Evolutionary conservation across 331 rosid species (phyloP).

Genomic region (Cydonia oblonga): DNA sequence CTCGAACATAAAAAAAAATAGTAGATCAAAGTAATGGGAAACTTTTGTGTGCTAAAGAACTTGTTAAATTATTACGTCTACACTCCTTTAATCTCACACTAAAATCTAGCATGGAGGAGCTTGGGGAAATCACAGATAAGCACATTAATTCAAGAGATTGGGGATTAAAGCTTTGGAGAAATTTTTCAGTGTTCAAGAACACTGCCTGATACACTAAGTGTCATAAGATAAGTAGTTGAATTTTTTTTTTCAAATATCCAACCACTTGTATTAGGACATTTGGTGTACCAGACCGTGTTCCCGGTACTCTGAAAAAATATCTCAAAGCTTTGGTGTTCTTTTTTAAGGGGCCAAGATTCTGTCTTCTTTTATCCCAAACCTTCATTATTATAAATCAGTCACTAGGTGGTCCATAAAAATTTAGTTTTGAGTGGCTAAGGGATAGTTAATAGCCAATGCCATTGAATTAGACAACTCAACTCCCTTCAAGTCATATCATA

Average conservation of each 20-base stretch:
- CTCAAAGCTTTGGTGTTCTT: constrained; percentile 11
- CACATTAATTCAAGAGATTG: constrained; percentile 4
- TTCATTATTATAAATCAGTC: neutral
- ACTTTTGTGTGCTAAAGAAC: neutral
- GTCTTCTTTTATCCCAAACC: neutral
- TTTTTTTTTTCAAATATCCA: too few relatives aligned
- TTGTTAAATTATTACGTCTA: constrained; percentile 8
- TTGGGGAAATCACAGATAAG: neutral
- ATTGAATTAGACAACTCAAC: constrained; percentile 23
- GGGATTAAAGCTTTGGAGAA: neutral
- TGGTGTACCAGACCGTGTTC: too few relatives aligned
- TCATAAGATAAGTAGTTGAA: too few relatives aligned
- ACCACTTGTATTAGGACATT: too few relatives aligned
- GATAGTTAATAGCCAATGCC: constrained; percentile 1
- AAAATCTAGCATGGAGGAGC: neutral
- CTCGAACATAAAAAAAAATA: neutral
- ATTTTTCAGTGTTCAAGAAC: too few relatives aligned
- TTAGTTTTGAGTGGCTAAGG: constrained; percentile 2
- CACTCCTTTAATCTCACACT: neutral
- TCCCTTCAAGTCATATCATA: neutral
- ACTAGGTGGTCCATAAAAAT: constrained; percentile 18
- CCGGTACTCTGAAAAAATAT: too few relatives aligned
- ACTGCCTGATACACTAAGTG: too few relatives aligned
- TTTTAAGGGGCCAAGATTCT: constrained; percentile 22
- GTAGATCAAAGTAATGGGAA: neutral